A percentile compares a stretch with the other conserved stretches of the same genome.
phyloP scores from a whole-genome alignment of 306 rosid species.

The Aeschynomene evenia region DNA sequence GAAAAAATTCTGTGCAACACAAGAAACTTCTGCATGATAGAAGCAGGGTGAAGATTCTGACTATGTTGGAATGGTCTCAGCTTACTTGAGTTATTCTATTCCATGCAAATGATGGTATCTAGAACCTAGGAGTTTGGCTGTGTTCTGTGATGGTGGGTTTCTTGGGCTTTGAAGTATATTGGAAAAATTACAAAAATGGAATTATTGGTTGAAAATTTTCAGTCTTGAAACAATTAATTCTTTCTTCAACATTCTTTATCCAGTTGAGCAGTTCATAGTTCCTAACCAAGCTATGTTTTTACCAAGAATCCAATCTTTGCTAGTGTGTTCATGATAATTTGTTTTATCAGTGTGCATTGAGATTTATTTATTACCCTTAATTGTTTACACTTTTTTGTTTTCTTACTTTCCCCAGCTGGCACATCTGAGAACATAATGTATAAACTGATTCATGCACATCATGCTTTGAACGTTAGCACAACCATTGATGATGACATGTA shows the following conservation, averaged over 20 bases:
- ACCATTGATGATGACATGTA: constrained; percentile 58
- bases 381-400: constrained; percentile 14
- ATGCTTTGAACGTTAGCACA: constrained; percentile 66
- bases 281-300: neutral
- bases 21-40: neutral
- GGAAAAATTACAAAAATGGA: neutral
- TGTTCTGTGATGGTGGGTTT: neutral
- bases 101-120: neutral
- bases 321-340: constrained; percentile 20
- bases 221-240: too few species aligned
- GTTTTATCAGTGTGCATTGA: neutral
- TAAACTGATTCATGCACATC: constrained; percentile 67
- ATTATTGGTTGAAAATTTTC: too few species aligned
- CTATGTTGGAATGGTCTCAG: neutral
- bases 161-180: neutral
- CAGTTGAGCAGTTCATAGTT: neutral
- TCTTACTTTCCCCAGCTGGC: constrained; percentile 55
- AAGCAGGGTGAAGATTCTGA: neutral
- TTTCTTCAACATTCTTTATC: neutral
- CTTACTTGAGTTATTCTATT: neutral
- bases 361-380: neutral
- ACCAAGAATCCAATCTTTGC: neutral
- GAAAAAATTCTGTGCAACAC: neutral
- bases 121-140: neutral
- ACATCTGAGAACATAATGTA: constrained; percentile 53